phyloP scores from a whole-genome alignment of 2,329 filamentous ascomycete species.

The Orbilia ellipsospora region DNA sequence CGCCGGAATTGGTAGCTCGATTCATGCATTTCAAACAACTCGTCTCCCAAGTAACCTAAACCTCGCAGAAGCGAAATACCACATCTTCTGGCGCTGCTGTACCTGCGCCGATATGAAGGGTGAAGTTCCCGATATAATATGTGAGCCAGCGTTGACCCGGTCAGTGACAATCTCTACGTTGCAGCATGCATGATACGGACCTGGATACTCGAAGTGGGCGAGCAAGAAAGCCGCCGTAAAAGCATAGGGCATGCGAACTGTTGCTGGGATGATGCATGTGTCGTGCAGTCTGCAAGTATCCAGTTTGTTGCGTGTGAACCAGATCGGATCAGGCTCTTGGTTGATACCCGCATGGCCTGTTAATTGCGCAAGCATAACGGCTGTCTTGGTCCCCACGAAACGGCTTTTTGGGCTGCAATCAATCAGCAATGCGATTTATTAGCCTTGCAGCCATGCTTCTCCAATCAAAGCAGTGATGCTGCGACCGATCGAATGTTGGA shows the following conservation, averaged over 20 bases:
- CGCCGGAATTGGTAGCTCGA: constrained; percentile 38
- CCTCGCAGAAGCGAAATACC: neutral
- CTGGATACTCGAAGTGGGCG: neutral
- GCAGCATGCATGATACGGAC: constrained; percentile 36
- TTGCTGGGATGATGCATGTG: constrained; percentile 50
- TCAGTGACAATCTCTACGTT: constrained; percentile 35
- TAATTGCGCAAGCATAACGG: constrained; percentile 36
- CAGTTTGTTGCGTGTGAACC: constrained; percentile 2
- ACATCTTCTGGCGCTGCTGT: neutral
- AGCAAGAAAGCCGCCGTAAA: neutral
- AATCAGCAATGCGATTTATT: neutral
- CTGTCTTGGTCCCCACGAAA: constrained; percentile 11
- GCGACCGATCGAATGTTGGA: too few species aligned
- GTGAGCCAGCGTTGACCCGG: constrained; percentile 14
- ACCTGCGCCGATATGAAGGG: neutral
- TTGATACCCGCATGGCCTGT: constrained; percentile 1
- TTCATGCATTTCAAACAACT: constrained; percentile 10
- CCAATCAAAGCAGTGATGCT: too few species aligned
- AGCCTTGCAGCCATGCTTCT: constrained; percentile 3
- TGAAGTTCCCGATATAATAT: constrained; percentile 12
- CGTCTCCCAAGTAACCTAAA: constrained; percentile 29
- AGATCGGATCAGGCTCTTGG: constrained; percentile 10
- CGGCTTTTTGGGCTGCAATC: constrained; percentile 7
- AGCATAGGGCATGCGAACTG: neutral
- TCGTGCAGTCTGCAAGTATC: constrained; percentile 45